Base-by-base conservation (phyloP, 2,329 filamentous ascomycete genomes). In the Ceratocystis cubensis region DNA sequence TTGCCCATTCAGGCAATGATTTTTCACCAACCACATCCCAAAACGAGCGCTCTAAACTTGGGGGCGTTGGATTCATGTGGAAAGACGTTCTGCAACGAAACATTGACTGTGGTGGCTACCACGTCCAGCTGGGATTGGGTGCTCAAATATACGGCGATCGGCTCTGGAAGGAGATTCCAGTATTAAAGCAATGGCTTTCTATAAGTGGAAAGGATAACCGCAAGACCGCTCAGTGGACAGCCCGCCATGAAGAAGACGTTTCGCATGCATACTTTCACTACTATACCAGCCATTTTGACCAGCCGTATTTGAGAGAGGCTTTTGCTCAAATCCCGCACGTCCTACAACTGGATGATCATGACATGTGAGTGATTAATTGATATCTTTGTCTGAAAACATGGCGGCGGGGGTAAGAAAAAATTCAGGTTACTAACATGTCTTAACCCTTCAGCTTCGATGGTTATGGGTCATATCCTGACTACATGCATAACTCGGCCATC, bases 81-180 rank as follows among this genome's bases (percentile, higher is more conserved):
- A 97, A 96, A 73, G 94, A 99, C 72, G 92, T 99, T 33, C 81
- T 99, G 73, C 91, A 96, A 76, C 96, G 96, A 80, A 96, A 99
- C 72, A 85, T 92, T 33, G 94, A 99, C 71, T 96, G 92, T 71
- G 91, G 92, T 66, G 94, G 94, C 0, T 99, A 97, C 75, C 94
- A 99, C 72, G 87, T 90, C 5, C 94, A 99, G 73, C 80, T 99
- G 6, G 94, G 93, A 15, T 78, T 96, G 3, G 94, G 94, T 66
- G 90, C 94, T 68, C 94, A 99, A 74, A 95, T 99, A 64, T 97
- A 95, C 73, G 94, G 91, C 1, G 94, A 99, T 75, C 82, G 94
- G 44, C 78, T 99, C 70, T 99, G 94, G 94, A 96, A 93, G 73
- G 94, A 99, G 73, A 88, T 99, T 59, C 91, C 93, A 0, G 81